A percentile compares a stretch with the other conserved stretches of the same genome.
phyloP scores from a whole-genome alignment of 2,329 filamentous ascomycete genomes.

The Colletotrichum chrysophilum region DNA sequence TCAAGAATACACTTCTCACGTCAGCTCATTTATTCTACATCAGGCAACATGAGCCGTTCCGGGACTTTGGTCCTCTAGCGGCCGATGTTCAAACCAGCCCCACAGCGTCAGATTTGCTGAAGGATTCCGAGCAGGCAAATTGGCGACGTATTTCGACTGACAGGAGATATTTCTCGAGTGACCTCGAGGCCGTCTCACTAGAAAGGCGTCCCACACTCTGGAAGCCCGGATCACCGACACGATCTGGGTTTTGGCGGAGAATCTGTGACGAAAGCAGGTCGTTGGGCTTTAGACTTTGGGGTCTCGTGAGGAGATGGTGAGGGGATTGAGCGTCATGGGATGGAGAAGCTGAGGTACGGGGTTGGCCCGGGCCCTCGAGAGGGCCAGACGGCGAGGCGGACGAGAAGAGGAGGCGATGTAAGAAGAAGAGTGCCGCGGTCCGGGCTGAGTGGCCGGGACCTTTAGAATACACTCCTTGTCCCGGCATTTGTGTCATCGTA shows the following conservation, averaged over 20 bases:
- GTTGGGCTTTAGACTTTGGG: conserved; percentile 8
- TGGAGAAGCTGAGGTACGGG: not conserved
- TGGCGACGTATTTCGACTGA: not conserved
- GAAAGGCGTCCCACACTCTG: not conserved
- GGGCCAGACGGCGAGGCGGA: not conserved
- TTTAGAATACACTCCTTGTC: not conserved
- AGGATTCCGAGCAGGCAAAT: not conserved
- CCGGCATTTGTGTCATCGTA: not conserved
- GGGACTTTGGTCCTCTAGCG: not conserved
- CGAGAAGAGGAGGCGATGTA: not conserved
- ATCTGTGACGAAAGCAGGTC: not conserved
- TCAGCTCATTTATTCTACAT: not conserved
- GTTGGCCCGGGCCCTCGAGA: not conserved
- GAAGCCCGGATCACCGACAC: not conserved
- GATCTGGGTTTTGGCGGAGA: not conserved
- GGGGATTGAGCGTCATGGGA: not conserved
- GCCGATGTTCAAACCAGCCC: not conserved
- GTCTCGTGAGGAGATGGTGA: not conserved
- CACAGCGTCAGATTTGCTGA: not conserved
- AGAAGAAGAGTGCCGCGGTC: not conserved
- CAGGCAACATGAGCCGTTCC: not conserved
- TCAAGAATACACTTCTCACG: not conserved
- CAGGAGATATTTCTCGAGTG: not conserved
- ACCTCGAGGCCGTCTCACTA: not conserved
- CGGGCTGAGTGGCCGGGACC: not conserved